These are phyloP conservation scores for Xylariaceae sp. DNA, from an alignment of 2,329 filamentous ascomycete genomes.

Conservation along the genomic window DNA sequence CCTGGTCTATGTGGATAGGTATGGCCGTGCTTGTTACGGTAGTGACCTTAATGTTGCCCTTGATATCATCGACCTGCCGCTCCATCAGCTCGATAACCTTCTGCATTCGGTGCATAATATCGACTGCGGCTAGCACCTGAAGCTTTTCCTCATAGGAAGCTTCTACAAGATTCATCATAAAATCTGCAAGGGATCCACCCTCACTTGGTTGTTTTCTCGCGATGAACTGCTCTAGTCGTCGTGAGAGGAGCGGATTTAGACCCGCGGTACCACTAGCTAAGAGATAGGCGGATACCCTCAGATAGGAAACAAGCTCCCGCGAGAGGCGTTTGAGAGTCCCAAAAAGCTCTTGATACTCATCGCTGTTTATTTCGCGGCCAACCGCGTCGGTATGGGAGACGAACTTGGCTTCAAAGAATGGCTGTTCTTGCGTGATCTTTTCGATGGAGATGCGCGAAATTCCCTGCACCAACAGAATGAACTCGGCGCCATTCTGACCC, in stretches of 20 bases:
- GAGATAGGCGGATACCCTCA: constrained; percentile 85
- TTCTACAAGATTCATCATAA: constrained; percentile 93
- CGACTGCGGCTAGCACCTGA: constrained; percentile 79
- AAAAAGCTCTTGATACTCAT: constrained; percentile 67
- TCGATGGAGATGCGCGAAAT: constrained; percentile 77
- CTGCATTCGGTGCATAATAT: constrained; percentile 77
- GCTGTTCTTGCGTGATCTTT: constrained; percentile 75
- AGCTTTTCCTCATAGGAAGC: constrained; percentile 90
- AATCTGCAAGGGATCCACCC: constrained; percentile 87
- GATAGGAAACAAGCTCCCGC: constrained; percentile 81
- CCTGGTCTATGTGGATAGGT: constrained; percentile 63
- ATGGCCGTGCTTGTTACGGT: constrained; percentile 72
- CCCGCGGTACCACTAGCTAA: constrained; percentile 67
- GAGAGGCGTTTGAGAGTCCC: constrained; percentile 82
- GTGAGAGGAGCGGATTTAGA: constrained; percentile 83
- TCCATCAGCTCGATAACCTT: constrained; percentile 84
- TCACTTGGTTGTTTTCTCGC: constrained; percentile 80
- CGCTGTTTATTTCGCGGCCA: constrained; percentile 33
- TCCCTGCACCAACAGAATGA: constrained; percentile 87
- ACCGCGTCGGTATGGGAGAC: constrained; percentile 44
- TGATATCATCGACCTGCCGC: constrained; percentile 81
- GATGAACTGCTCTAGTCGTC: constrained; percentile 87
- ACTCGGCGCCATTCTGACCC: constrained; percentile 74
- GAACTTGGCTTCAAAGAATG: constrained; percentile 86
- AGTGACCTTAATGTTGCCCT: constrained; percentile 86